Evolutionary conservation across 1,284 basidiomycete genomes (phyloP), one percentile per base, ranked within the genome.

Genomic region (Ganoderma lucidum): DNA sequence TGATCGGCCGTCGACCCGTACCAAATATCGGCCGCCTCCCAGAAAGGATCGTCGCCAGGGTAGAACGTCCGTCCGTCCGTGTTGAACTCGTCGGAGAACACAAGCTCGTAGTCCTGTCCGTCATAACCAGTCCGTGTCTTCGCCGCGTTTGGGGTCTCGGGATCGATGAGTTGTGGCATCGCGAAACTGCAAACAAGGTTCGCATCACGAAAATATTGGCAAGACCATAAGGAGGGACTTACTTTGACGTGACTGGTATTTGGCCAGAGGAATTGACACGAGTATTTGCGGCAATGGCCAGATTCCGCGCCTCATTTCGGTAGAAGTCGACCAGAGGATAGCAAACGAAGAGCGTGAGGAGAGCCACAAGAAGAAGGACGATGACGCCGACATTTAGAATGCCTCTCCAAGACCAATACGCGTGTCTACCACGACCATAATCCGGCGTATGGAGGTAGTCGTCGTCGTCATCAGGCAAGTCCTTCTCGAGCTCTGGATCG

Each of bases 21-120:
- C 82, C 90, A 88, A 28, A 92, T 76, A 73, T 92, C 88, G 4
- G 82, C 85, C 3, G 91, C 92, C 78, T 93, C 91, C 92, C 92
- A 94, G 78, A 84, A 91, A 0, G 90, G 89, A 71, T 93, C 90
- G 77, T 91, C 88, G n/a, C 88, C 82, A 3, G 88, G 86, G 75
- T 87, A 90, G 78, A 93, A 93, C 2, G 90, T 86, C 65, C 93
- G 84, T 53, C 92, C 93, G n/a, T 89, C 87, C 3, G 71, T 75
- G 59, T 95, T 88, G 80, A 96, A 96, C 80, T 97, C 95, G 82
- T 97, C 95, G 0, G 89, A 93, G 77, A 95, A 95, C 8, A 92
- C 88, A 62, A 92, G 83, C 61, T 84, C 84, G 79, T 93, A 94
- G 6, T 84, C 76, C 32, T 87, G 70, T 2, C 89, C 89, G 75